Conservation (phyloP, 2,329 filamentous ascomycete genomes). For the Aureobasidium sp. region DNA sequence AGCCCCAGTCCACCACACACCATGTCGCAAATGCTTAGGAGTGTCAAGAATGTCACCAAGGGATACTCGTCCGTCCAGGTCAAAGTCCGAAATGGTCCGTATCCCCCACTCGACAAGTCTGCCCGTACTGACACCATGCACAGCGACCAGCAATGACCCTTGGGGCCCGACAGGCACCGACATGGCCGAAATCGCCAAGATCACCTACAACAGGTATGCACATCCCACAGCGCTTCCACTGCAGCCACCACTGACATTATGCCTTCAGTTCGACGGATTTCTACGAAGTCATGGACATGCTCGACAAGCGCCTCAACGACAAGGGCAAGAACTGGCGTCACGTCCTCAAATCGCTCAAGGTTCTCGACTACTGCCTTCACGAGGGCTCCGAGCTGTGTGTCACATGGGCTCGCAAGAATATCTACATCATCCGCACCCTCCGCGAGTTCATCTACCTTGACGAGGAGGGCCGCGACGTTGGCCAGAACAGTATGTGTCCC, state of each 20-base stretch:
- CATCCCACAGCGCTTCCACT: neutral
- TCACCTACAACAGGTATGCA: slow-evolving; percentile 92
- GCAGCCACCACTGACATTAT: slow-evolving; percentile 5
- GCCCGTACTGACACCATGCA: slow-evolving; percentile 3
- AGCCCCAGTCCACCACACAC: slow-evolving; percentile 15
- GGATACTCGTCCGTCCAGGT: slow-evolving; percentile 95
- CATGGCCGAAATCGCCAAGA: slow-evolving; percentile 96
- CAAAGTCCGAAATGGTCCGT: slow-evolving; percentile 92
- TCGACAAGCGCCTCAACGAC: slow-evolving; percentile 96
- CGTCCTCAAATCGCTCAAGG: slow-evolving; percentile 93
- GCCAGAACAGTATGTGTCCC: slow-evolving; percentile 75
- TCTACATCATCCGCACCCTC: slow-evolving; percentile 97
- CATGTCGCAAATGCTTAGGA: slow-evolving; percentile 97
- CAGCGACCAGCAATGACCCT: slow-evolving; percentile 96
- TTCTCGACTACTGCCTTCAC: slow-evolving; percentile 94
- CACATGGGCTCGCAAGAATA: slow-evolving; percentile 95
- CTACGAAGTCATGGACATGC: slow-evolving; percentile 99
- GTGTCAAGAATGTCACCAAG: slow-evolving; percentile 99
- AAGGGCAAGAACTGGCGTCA: slow-evolving; percentile 99
- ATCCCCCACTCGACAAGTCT: slow-evolving; percentile 22
- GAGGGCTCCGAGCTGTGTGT: slow-evolving; percentile 95
- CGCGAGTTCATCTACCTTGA: slow-evolving; percentile 96
- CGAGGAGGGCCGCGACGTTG: slow-evolving; percentile 84
- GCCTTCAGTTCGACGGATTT: slow-evolving; percentile 77
- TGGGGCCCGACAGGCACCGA: slow-evolving; percentile 97